A percentile compares a stretch with the other conserved stretches of the same genome.
Evolutionary conservation across 768 basidiomycete genomes (phyloP).

Genomic region (Mycena sanguinolenta): DNA sequence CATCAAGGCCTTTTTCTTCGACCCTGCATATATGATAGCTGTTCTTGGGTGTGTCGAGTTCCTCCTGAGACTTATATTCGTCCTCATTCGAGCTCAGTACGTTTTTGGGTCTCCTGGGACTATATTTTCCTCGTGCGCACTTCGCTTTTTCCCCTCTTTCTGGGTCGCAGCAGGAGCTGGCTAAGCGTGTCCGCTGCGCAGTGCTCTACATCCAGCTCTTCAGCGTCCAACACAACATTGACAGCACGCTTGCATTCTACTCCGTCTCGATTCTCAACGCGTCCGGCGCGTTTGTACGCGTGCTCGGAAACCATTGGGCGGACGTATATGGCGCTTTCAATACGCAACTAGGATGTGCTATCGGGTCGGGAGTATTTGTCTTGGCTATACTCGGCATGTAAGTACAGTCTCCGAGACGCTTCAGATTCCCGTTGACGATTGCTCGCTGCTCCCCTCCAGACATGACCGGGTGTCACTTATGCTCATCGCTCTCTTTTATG

Average conservation of each 20-base stretch:
- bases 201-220: slow-evolving; percentile 29
- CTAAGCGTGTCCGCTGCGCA: no score
- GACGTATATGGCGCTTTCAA: slow-evolving; percentile 19
- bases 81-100: not conserved
- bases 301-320: slow-evolving; percentile 11
- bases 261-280: slow-evolving; percentile 20
- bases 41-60: slow-evolving; percentile 18
- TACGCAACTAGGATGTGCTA: not conserved
- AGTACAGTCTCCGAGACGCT: not conserved
- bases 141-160: not conserved
- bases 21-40: slow-evolving; percentile 15
- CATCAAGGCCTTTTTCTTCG: slow-evolving; percentile 28
- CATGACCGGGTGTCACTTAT: slow-evolving; percentile 15
- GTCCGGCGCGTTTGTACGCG: slow-evolving; percentile 12
- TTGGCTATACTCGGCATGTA: slow-evolving; percentile 3
- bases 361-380: not conserved
- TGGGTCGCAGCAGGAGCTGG: not conserved
- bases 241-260: slow-evolving; percentile 27
- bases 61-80: not conserved
- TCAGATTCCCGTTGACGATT: no score
- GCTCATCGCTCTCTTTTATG: slow-evolving; percentile 14
- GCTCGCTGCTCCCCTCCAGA: no score
- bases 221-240: slow-evolving; percentile 24
- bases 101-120: not conserved
- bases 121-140: slow-evolving; percentile 26